Conservation (phyloP, 768 basidiomycete species). For the Boletus sp. region DNA sequence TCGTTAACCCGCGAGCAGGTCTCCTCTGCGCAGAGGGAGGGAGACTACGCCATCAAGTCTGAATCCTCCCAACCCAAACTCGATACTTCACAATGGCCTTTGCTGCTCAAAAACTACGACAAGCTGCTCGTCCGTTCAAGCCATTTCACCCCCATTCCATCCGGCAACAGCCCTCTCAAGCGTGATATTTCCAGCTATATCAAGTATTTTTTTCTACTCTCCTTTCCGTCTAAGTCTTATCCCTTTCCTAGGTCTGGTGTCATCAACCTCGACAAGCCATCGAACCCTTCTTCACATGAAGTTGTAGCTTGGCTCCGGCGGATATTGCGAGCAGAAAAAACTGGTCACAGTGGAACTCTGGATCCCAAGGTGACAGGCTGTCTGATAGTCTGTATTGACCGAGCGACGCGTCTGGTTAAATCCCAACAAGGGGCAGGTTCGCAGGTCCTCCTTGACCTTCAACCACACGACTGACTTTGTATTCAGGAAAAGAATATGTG, state of each 20-base stretch:
- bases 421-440: conserved; percentile 96
- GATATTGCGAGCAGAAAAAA: conserved; percentile 97
- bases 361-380: conserved; percentile 99
- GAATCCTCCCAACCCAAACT: conserved; percentile 71
- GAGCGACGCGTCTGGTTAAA: conserved; percentile 95
- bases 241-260: conserved; percentile 78
- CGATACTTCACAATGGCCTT: conserved; percentile 96
- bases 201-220: conserved; percentile 51
- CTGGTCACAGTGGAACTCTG: conserved; percentile 96
- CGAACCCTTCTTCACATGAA: conserved; percentile 98
- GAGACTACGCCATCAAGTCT: conserved; percentile 81
- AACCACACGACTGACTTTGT: conserved; percentile 1
- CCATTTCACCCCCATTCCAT: conserved; percentile 97
- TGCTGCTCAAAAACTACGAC: conserved; percentile 98
- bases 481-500: conserved; percentile 93
- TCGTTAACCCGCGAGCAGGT: conserved; percentile 64
- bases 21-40: conserved; percentile 68
- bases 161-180: conserved; percentile 92
- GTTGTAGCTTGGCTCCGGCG: conserved; percentile 98
- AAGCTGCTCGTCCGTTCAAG: conserved; percentile 91
- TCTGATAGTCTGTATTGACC: conserved; percentile 98
- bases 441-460: conserved; percentile 21
- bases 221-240: background rate
- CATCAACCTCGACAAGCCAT: conserved; percentile 99
- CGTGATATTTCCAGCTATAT: conserved; percentile 90